These are phyloP conservation scores for Monosporascus sp. DNA, from an alignment of 2,329 filamentous ascomycete species.

Conservation along the genomic window DNA sequence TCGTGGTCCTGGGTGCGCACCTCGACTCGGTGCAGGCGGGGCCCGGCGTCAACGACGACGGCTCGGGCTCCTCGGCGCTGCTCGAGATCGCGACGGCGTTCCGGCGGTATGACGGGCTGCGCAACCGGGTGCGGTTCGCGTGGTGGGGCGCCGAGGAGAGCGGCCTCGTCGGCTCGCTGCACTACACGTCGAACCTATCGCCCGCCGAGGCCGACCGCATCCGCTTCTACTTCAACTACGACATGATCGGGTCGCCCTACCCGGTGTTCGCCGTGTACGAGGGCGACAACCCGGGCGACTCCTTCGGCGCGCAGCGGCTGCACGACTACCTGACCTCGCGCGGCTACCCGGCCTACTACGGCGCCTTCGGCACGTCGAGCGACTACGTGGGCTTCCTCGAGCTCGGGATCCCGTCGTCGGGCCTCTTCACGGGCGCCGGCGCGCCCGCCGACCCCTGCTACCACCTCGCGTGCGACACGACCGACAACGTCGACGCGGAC, in stretches of 20 bases:
- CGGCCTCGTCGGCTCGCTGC: constrained; percentile 37
- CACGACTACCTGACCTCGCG: constrained; percentile 29
- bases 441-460: constrained; percentile 31
- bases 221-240: constrained; percentile 63
- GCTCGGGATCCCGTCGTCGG: constrained; percentile 33
- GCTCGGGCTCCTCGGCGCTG: constrained; percentile 32
- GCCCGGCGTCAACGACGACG: constrained; percentile 36
- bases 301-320: constrained; percentile 28
- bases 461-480: constrained; percentile 34
- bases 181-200: constrained; percentile 32
- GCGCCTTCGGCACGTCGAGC: constrained; percentile 30
- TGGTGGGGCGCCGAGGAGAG: constrained; percentile 40
- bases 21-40: constrained; percentile 35
- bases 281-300: constrained; percentile 30
- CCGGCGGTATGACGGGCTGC: constrained; percentile 27
- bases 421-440: constrained; percentile 36
- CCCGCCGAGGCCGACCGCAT: constrained; percentile 45
- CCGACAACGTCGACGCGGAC: constrained; percentile 35
- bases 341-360: constrained; percentile 27
- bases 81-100: constrained; percentile 33
- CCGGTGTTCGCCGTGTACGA: constrained; percentile 34
- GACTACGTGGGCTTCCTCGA: constrained; percentile 37
- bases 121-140: constrained; percentile 38
- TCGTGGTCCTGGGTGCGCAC: constrained; percentile 37
- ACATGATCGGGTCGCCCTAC: constrained; percentile 57